A percentile compares a stretch with the other conserved stretches of the same genome.
Evolutionary conservation across 2,329 filamentous ascomycete genomes (phyloP).

Genomic region (Diaporthe batatas): DNA sequence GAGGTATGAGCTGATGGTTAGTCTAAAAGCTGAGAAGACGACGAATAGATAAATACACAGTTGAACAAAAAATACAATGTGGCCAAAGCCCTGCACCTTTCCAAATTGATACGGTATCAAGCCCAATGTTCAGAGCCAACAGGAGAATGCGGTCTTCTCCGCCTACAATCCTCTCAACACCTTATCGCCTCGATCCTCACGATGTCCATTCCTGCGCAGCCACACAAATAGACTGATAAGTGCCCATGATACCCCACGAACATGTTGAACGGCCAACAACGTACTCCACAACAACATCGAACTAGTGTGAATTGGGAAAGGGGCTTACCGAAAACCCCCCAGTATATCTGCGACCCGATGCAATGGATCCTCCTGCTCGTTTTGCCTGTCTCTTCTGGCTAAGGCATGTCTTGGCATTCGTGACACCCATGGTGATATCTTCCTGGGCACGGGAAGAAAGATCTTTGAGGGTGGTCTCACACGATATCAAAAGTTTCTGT

Average conservation of each 20-base stretch:
- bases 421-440: too few species aligned
- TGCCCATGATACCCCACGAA: neutral
- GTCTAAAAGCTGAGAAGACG: too few species aligned
- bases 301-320: neutral
- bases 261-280: neutral
- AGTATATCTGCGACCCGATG: neutral
- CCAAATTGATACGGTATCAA: neutral
- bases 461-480: neutral
- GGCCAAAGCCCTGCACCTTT: neutral
- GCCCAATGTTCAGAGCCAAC: neutral
- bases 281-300: neutral
- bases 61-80: too few species aligned
- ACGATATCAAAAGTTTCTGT: constrained; percentile 9
- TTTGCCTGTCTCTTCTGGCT: constrained; percentile 1
- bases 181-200: neutral
- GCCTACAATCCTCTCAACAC: neutral
- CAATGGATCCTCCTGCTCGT: constrained; percentile 3
- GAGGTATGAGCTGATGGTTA: too few species aligned
- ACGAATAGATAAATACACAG: too few species aligned
- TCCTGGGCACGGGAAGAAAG: neutral
- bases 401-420: neutral
- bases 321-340: neutral
- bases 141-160: too few species aligned
- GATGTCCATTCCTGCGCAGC: neutral
- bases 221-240: neutral